A percentile compares a stretch with the other conserved stretches of the same genome.
phyloP scores from a whole-genome alignment of 768 basidiomycete species.

The Podaxis carcinomalis region DNA sequence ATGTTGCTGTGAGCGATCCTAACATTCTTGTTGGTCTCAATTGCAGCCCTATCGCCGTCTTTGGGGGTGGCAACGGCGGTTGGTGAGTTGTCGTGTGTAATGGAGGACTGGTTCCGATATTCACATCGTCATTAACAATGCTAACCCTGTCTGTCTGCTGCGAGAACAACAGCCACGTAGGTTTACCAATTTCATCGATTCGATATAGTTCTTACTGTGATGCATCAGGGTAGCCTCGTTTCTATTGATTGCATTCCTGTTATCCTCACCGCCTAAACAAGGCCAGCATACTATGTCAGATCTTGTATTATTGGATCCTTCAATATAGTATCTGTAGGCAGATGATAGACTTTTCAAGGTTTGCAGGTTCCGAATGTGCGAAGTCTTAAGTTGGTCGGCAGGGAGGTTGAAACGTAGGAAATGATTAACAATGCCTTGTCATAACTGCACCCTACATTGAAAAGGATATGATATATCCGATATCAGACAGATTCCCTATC shows the following conservation, averaged over 20 bases:
- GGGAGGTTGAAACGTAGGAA: too few relatives aligned
- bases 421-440: too few relatives aligned
- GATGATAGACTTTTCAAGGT: too few relatives aligned
- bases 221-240: background rate
- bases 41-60: conserved; percentile 5
- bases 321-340: too few relatives aligned
- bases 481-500: too few relatives aligned
- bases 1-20: background rate
- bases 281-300: too few relatives aligned
- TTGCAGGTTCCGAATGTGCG: too few relatives aligned
- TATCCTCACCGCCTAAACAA: background rate
- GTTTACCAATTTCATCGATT: background rate
- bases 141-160: conserved; percentile 28
- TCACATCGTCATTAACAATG: conserved; percentile 9
- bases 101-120: background rate
- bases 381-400: too few relatives aligned
- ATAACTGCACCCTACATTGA: too few relatives aligned
- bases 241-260: conserved; percentile 4
- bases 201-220: background rate
- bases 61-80: conserved; percentile 10
- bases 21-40: conserved; percentile 2
- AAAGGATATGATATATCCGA: too few relatives aligned
- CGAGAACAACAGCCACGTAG: conserved; percentile 20
- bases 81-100: conserved; percentile 18
- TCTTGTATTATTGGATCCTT: background rate